Base-by-base conservation (phyloP, 805 yeast genomes). In the Maudiozyma bulderi region DNA sequence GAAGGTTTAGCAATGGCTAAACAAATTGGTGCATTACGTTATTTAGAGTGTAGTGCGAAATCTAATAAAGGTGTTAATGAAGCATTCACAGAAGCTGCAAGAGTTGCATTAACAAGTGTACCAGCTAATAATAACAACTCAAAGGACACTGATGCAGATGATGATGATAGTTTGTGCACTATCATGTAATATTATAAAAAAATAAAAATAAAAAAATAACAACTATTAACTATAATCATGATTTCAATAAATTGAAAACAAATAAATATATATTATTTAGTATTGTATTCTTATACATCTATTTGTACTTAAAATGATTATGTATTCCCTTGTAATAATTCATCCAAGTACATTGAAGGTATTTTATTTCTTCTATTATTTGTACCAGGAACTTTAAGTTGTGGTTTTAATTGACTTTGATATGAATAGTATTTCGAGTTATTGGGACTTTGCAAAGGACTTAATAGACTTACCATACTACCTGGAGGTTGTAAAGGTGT, bases 61-160 rank as follows among this genome's bases (percentile, higher is more conserved):
- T 82, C 84, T 66, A 91, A 90, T 68, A 80, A 95, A 62, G 99
- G 99, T 56, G 99, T 93, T n/a, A 93, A 95, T 62, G 99, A 93
- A 71, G 98, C 97, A 8, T 93, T 93, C 65, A 89, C 97, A 0
- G 99, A 93, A 70, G 99, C 98, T 42, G 96, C 98, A 7, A 82
- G 99, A 66, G 90, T 95, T 61, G 98, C 97, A 2, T 74, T 91
- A 57, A 83, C 86, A 53, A 95, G 95, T 11, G 86, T 80, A 62
- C 86, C 95, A 46, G 86, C 82, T 69, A 91, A 90, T 48, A 80
- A 79, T 46, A 70, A 71, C 53, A 76, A 74, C 10, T 61, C 62
- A 8, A 66, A 61, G 43, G 43, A 30, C 15, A 29, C 11, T 30
- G 42, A 39, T 28, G 9, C 28, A 11, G 42, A 39, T 29, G 42